phyloP scores from a whole-genome alignment of 2,329 filamentous ascomycete species.

The Penicillium sp. region DNA sequence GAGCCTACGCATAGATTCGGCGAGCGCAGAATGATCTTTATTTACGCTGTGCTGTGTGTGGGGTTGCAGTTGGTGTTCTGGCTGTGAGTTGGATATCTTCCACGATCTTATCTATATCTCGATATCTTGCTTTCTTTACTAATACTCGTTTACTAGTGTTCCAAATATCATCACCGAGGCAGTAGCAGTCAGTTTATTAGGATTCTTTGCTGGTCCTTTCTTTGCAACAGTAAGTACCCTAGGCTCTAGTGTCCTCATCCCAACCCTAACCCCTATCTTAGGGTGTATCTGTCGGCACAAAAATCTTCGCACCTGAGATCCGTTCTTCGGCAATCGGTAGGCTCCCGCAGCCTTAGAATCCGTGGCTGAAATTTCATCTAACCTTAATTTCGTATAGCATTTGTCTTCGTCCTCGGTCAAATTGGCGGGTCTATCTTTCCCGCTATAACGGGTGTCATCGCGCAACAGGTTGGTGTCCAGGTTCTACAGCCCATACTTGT shows the following conservation, averaged over 20 bases:
- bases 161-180: conserved; percentile 51
- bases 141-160: conserved; percentile 30
- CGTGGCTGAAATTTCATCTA: too few species aligned
- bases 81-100: conserved; percentile 38
- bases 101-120: not conserved
- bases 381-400: conserved; percentile 24
- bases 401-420: conserved; percentile 60
- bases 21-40: conserved; percentile 57
- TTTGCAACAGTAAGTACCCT: conserved; percentile 52
- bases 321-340: conserved; percentile 50
- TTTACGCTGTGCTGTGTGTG: conserved; percentile 55
- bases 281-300: conserved; percentile 53
- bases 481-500: conserved; percentile 56
- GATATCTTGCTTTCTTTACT: not conserved
- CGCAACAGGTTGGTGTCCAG: conserved; percentile 46
- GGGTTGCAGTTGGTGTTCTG: conserved; percentile 61
- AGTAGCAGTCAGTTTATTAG: conserved; percentile 55
- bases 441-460: conserved; percentile 55
- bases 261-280: not conserved
- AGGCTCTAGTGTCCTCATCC: too few species aligned
- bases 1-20: conserved; percentile 61
- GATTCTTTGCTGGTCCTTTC: conserved; percentile 59
- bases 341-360: not conserved
- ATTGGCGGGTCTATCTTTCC: conserved; percentile 58
- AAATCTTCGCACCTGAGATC: conserved; percentile 51